Base-by-base conservation (phyloP, 495 filamentous ascomycete genomes). In the Neurospora sp. region DNA sequence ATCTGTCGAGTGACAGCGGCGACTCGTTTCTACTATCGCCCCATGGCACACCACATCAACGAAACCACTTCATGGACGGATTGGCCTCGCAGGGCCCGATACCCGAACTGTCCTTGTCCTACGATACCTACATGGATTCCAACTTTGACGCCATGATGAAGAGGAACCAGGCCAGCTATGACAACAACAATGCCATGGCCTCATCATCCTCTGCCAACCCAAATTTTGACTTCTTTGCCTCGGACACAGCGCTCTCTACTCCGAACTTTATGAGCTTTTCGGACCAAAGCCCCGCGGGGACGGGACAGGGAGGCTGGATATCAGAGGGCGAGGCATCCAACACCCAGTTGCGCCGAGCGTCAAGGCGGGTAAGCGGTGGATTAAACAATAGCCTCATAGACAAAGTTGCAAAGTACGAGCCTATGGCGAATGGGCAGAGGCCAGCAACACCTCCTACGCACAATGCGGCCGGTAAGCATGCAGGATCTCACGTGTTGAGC, bases 381-480 rank as follows among this genome's bases (percentile, higher is more conserved):
- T 62, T 62, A 14, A 62, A 62, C 27, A 86, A 85, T 71, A 85
- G 85, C 16, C 86, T 88, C 74, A 75, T 85, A 77, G 85, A 88
- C 74, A 82, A 86, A 72, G 82, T 88, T 39, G 76, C 81, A 71
- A 86, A 87, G 74, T 88, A 85, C 41, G 86, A 88, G 74, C 79
- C 79, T 10, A 76, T 88, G 76, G 80, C 78, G 48, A 75, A 40
- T 39, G 71, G 37, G 9, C 85, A 86, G 73, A 84, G 85, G 75
- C 88, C 89, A 46, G 81, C 84, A 74, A 93, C 89, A 39, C 91
- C 89, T 75, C 83, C 83, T 75, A 85, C 81, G 54, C 88, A 89
- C 76, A 86, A 84, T 79, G 83, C 78, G 71, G 78, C 77, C 71
- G 83, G 90, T 91, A 84, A 82, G 88, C 78, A 69, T 9, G n/a